Evolutionary conservation across 179 eudicot species (phyloP), one percentile per base, ranked within the genome.

Genomic region (Drosera spatulata): DNA sequence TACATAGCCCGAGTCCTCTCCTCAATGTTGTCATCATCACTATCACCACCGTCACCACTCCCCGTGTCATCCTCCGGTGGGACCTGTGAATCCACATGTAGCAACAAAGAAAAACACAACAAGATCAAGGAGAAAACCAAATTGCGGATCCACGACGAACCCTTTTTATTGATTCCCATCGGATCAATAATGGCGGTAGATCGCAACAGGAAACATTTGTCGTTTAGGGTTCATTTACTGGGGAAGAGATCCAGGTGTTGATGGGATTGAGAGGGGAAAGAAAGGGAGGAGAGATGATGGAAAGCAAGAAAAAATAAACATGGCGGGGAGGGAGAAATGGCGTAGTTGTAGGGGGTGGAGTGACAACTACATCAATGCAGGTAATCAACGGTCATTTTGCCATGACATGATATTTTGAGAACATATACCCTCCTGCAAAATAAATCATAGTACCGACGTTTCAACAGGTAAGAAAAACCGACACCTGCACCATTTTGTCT

Each of bases 1-100:
- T 41, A 70, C 5, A 63, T 42, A 3, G 45, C 50, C 62, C 66
- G 69, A 42, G 75, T 46, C 51, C 11, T 3, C 11, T 9, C n/a
- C 10, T 49, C n/a, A 5, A 49, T 10, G n/a, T 12, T 2, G 10
- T 45, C 49, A 45, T 6, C 49, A 6, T 6, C 8, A 45, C 10
- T 49, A 49, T 49, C 51, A 49, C 8, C 51, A 5, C 11, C 13
- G 3, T 12, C 51, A 49, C 51, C 51, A n/a, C 10, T 3, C 3
- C 3, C 10, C n/a, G 51, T 49, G 3, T 49, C 11, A n/a, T 12
- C 11, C 12, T n/a, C 8, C 45, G 45, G 5, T 43, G 45, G 45
- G 6, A 4, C 3, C 11, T 49, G 51, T 7, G 12, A 49, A 49
- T 12, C 11, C 11, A 9, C 51, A 49, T 10, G 7, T 22, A 22